Base-by-base conservation (phyloP, 148 eudicot species). In the Hydrangea macrophylla region DNA sequence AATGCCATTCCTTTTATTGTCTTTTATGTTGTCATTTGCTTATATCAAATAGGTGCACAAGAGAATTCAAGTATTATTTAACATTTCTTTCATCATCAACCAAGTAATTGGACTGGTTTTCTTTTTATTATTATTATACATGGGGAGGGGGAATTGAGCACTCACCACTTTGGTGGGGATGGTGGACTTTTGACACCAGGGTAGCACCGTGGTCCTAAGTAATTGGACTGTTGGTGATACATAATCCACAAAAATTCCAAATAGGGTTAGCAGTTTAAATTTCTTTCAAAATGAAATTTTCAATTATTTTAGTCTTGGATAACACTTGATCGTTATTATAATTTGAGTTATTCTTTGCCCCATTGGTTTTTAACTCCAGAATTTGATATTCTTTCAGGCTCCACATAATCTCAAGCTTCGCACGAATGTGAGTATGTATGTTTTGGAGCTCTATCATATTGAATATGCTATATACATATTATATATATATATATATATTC, bases 361-460 rank as follows among this genome's bases (percentile, higher is more conserved):
- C n/a, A 24, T 23, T 54, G 2, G 22, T 1, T n/a, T 31, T 58
- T 25, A 1, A 15, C 22, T 32, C 17, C 25, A 31, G n/a, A 1
- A 7, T 18, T 31, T 48, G 48, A 18, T 11, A 42, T 18, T 48
- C 5, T 27, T 56, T 32, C 28, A 55, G 28, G 58, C 58, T 55
- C 12, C 27, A 10, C 25, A 55, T 57, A 8, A 57, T 58, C 9
- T 27, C 50, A 55, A 55, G 70, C 70, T 55, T 67, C 61, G 7
- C 8, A 28, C 22, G 35, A 23, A 32, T 40, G 53, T 66, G 32
- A 17, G 60, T 54, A 13, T n/a, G 60, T 55, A 25, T 59, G 13
- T 24, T 27, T 66, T 66, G 60, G 44, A 66, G 31, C 59, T 58
- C 61, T 58, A 18, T 58, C 7, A 11, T 58, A 58, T 58, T 18